phyloP scores from a whole-genome alignment of 345 rosid genomes.

The Rhizophora apiculata region DNA sequence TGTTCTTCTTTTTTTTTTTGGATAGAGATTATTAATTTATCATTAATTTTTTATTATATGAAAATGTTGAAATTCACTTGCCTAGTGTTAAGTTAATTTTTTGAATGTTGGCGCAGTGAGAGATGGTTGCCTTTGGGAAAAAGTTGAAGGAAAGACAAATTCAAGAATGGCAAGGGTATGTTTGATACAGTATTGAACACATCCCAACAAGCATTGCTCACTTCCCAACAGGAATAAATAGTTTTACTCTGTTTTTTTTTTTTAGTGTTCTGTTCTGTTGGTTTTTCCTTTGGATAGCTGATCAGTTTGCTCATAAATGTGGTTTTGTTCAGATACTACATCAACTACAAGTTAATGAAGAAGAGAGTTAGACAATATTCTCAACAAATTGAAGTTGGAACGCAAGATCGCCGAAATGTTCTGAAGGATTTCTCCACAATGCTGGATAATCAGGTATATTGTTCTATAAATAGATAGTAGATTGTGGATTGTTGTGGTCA shows the following conservation, averaged over 20 bases:
- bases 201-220: too few species aligned
- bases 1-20: too few species aligned
- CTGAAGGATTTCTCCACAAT: conserved; percentile 97
- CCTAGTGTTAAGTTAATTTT: too few species aligned
- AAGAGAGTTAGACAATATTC: conserved; percentile 83
- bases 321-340: conserved; percentile 61
- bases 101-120: conserved; percentile 4
- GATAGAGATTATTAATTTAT: too few species aligned
- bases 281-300: background rate
- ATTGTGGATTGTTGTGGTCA: background rate
- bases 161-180: conserved; percentile 89
- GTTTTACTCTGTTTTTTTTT: too few species aligned
- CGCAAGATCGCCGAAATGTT: conserved; percentile 75
- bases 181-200: background rate
- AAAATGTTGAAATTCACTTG: too few species aligned
- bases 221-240: too few species aligned
- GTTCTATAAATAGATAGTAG: background rate
- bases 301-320: conserved; percentile 3
- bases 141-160: conserved; percentile 77
- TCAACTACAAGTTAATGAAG: conserved; percentile 94
- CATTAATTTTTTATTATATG: too few species aligned
- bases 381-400: conserved; percentile 73
- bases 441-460: conserved; percentile 81
- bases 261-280: too few species aligned
- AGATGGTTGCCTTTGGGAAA: conserved; percentile 95